phyloP scores from a whole-genome alignment of 2,329 filamentous ascomycete species.

The Elsinoe perseae region DNA sequence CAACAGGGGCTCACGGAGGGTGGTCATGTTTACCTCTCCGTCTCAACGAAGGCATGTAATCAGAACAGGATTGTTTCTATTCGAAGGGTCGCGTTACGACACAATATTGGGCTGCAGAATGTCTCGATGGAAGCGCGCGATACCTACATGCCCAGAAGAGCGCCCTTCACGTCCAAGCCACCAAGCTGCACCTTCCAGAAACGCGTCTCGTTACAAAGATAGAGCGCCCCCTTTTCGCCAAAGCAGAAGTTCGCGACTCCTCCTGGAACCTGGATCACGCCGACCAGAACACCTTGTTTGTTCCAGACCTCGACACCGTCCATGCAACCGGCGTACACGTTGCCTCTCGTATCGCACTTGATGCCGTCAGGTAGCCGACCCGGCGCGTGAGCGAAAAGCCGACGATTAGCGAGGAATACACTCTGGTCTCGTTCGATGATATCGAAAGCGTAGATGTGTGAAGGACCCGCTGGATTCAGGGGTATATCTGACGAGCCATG shows the following conservation, averaged over 20 bases:
- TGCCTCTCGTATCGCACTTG: conserved; percentile 18
- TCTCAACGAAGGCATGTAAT: too few relatives aligned
- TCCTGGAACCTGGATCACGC: conserved; percentile 43
- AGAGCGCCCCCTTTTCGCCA: conserved; percentile 34
- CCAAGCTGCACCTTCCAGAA: conserved; percentile 16
- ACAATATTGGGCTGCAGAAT: too few relatives aligned
- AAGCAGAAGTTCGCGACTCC: conserved; percentile 31
- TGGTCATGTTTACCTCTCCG: too few relatives aligned
- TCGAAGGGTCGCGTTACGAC: too few relatives aligned
- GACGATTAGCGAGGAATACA: conserved; percentile 17
- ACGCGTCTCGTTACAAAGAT: conserved; percentile 37
- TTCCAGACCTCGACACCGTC: conserved; percentile 19
- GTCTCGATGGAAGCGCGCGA: background rate
- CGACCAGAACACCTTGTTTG: conserved; percentile 19
- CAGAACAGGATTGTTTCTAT: background rate
- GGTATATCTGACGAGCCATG: conserved; percentile 17
- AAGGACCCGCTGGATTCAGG: background rate
- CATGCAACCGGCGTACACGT: conserved; percentile 19
- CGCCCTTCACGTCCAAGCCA: conserved; percentile 11
- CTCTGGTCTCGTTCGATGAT: conserved; percentile 23
- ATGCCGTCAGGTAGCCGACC: conserved; percentile 19
- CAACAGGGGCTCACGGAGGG: too few relatives aligned
- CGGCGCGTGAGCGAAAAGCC: conserved; percentile 18
- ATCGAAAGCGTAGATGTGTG: conserved; percentile 24
- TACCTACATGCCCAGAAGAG: conserved; percentile 14